Base-by-base conservation (phyloP, 208 protist genomes). In the Acanthamoeba divionensis region DNA sequence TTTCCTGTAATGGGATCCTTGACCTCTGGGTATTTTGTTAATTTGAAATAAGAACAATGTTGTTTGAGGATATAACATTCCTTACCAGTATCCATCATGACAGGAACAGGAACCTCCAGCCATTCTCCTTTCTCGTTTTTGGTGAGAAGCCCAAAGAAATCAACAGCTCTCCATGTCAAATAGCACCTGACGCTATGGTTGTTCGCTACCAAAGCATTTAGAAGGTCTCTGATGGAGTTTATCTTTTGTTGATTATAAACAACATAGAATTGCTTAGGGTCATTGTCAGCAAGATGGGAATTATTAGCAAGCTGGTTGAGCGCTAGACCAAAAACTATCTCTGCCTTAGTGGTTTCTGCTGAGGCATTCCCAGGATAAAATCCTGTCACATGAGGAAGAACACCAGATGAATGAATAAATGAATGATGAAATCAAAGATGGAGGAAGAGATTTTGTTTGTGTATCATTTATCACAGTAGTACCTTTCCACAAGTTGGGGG, bases 301-400 rank as follows among this genome's bases (percentile, higher is more conserved):
- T 89, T 89, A 63, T 89, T 89, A 45, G 80, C 54, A 5, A 89
- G 44, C 62, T 89, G 80, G 80, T 89, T 89, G 36, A 89, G 62
- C 9, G 80, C n/a, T 8, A 89, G 62, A 29, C 33, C 21, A 50
- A 66, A 52, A 38, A 89, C 80, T 7, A 89, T 89, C 80, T 89
- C 80, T 12, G 54, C 80, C 44, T 89, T 66, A 7, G 71, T 26
- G 9, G n/a, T 83, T 9, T 89, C 60, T 31, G 66, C 62, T 13
- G 36, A 47, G 13, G 80, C 80, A 12, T 89, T 89, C 8, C 80
- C 80, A 31, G 60, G 54, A 45, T 89, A 89, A 45, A 89, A 89
- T 55, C 75, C 75, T 85, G 36, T 41, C 1, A 5, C 36, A 41
- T 41, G 36, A 41, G 1, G 36, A 41, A 41, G 36, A 41, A 41